Evolutionary conservation across 2,329 filamentous ascomycete species (phyloP).

Genomic region (Trichoderma sp.): DNA sequence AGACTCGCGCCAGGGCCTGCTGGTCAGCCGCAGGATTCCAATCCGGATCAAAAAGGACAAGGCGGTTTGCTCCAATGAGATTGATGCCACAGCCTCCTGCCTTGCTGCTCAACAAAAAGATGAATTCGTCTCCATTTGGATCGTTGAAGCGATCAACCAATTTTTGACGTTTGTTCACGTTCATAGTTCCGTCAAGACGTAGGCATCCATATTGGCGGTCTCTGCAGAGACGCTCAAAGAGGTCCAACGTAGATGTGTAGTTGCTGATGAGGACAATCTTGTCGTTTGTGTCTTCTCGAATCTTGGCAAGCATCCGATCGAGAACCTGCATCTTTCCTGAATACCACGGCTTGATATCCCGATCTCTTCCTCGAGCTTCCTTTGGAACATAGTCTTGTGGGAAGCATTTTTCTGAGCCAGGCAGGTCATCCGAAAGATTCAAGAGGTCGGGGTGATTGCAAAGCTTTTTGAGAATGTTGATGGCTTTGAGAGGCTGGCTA

Average conservation of each 20-base stretch:
- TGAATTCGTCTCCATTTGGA: conserved; percentile 81
- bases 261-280: conserved; percentile 99
- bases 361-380: conserved; percentile 80
- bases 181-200: conserved; percentile 95
- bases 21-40: conserved; percentile 99
- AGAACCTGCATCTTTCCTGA: conserved; percentile 98
- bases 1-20: conserved; percentile 93
- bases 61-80: conserved; percentile 87
- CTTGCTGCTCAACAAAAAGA: conserved; percentile 95
- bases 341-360: conserved; percentile 92
- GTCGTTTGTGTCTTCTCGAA: conserved; percentile 94
- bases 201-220: conserved; percentile 79
- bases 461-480: conserved; percentile 94
- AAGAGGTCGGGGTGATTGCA: conserved; percentile 97
- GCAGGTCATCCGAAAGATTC: conserved; percentile 76
- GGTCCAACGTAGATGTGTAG: conserved; percentile 92
- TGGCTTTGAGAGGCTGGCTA: conserved; percentile 93
- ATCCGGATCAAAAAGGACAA: conserved; percentile 93
- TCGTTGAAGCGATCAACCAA: conserved; percentile 98
- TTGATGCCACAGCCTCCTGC: conserved; percentile 96
- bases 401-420: conserved; percentile 76
- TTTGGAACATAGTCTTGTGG: conserved; percentile 87
- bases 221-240: conserved; percentile 89
- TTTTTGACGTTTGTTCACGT: conserved; percentile 93
- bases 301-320: conserved; percentile 95